phyloP scores from a whole-genome alignment of 202 grass and related monocot species.

The Eragrostis tef region DNA sequence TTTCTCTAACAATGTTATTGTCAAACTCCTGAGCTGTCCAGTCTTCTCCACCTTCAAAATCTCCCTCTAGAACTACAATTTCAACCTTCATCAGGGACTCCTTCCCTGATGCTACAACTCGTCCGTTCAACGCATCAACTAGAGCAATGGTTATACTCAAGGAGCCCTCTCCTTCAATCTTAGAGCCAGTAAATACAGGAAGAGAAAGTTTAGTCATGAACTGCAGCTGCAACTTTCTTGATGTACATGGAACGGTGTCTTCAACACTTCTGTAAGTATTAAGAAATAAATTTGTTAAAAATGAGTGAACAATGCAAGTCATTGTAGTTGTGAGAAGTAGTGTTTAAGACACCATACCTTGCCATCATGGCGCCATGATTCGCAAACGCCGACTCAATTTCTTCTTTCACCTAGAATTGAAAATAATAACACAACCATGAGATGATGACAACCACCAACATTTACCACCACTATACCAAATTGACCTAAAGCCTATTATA shows the following conservation, averaged over 20 bases:
- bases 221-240: conserved; percentile 67
- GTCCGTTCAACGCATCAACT: conserved; percentile 58
- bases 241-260: conserved; percentile 46
- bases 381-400: conserved; percentile 79
- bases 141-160: conserved; percentile 62
- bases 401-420: conserved; percentile 80
- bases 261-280: conserved; percentile 37
- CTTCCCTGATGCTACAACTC: conserved; percentile 52
- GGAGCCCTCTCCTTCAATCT: conserved; percentile 82
- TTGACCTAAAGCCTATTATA: conserved; percentile 18
- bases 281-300: conserved; percentile 47
- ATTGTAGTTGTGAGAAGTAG: conserved; percentile 2
- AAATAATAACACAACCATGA: not conserved
- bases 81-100: conserved; percentile 72
- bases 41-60: conserved; percentile 80
- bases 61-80: conserved; percentile 89
- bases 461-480: not conserved
- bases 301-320: not conserved
- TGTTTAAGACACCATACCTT: conserved; percentile 48
- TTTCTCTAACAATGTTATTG: conserved; percentile 92
- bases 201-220: conserved; percentile 86
- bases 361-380: conserved; percentile 69
- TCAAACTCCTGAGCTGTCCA: conserved; percentile 85
- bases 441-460: not conserved
- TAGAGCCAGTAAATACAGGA: conserved; percentile 91